Conservation (phyloP, 2,329 filamentous ascomycete species). For the Cadophora luteo-olivacea region DNA sequence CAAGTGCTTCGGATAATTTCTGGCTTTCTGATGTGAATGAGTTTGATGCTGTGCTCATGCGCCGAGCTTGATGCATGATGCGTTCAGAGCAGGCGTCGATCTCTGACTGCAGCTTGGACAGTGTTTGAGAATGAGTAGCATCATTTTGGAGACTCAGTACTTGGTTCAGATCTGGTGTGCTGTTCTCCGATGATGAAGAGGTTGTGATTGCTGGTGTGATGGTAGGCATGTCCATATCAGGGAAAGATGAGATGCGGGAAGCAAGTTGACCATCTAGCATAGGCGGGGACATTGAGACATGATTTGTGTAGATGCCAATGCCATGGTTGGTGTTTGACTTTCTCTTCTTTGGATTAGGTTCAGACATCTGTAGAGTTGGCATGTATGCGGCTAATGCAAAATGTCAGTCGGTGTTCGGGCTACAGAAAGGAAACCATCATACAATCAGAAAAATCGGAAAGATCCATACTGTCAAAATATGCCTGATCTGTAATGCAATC, state of each 20-base stretch:
- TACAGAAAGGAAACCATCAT: conserved; percentile 3
- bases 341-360: conserved; percentile 28
- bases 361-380: conserved; percentile 8
- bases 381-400: conserved; percentile 16
- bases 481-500: conserved; percentile 27
- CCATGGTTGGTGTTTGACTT: conserved; percentile 16
- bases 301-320: conserved; percentile 12
- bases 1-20: conserved; percentile 24
- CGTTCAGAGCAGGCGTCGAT: conserved; percentile 26
- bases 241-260: conserved; percentile 25
- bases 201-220: conserved; percentile 20
- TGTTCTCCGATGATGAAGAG: conserved; percentile 11
- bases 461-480: conserved; percentile 27
- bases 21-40: conserved; percentile 23
- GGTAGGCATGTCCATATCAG: conserved; percentile 25
- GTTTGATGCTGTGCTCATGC: conserved; percentile 21
- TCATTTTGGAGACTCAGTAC: conserved; percentile 12
- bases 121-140: conserved; percentile 21
- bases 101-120: conserved; percentile 23
- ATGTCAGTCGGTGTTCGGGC: not conserved
- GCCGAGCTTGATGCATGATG: conserved; percentile 24
- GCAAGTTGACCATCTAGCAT: conserved; percentile 15
- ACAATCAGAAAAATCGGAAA: conserved; percentile 27
- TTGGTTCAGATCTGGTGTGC: conserved; percentile 16
- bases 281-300: conserved; percentile 19